Evolutionary conservation across 805 yeast species (phyloP).

Genomic region (Candida ponderosae): DNA sequence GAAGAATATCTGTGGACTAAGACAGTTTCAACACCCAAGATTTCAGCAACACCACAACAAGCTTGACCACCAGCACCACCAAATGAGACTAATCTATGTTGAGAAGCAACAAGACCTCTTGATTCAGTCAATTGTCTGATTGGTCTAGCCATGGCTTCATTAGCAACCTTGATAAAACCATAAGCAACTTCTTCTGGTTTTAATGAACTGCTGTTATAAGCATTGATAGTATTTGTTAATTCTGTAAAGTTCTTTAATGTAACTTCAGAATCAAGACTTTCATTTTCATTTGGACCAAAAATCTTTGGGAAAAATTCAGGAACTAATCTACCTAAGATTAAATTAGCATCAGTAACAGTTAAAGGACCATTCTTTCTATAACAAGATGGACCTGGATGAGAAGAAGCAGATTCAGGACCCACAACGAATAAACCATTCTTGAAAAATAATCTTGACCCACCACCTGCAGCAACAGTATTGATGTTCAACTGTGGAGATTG

Average conservation of each 20-base stretch:
- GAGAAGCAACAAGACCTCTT: constrained; percentile 59
- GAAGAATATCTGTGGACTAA: constrained; percentile 78
- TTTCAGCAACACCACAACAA: constrained; percentile 68
- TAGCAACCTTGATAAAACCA: constrained; percentile 79
- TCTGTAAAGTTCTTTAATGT: constrained; percentile 42
- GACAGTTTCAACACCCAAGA: constrained; percentile 60
- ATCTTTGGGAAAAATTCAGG: constrained; percentile 75
- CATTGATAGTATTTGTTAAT: constrained; percentile 50
- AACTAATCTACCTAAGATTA: constrained; percentile 61
- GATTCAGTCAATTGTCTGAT: constrained; percentile 80
- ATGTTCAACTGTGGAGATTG: constrained; percentile 82
- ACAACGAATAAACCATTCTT: constrained; percentile 69
- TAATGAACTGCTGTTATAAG: constrained; percentile 28
- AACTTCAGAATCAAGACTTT: constrained; percentile 52
- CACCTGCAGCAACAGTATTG: constrained; percentile 81
- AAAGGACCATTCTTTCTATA: constrained; percentile 80
- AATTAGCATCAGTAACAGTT: constrained; percentile 81
- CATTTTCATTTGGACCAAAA: constrained; percentile 75
- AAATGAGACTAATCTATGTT: constrained; percentile 71
- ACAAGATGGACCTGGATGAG: constrained; percentile 88
- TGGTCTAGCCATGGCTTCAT: constrained; percentile 88
- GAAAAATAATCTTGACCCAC: constrained; percentile 64
- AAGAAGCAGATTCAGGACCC: constrained; percentile 83
- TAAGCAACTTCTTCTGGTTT: constrained; percentile 64
- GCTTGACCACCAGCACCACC: constrained; percentile 97